These are phyloP conservation scores for Cordyceps cicadae DNA, from an alignment of 2,329 filamentous ascomycete genomes.

Conservation along the genomic window DNA sequence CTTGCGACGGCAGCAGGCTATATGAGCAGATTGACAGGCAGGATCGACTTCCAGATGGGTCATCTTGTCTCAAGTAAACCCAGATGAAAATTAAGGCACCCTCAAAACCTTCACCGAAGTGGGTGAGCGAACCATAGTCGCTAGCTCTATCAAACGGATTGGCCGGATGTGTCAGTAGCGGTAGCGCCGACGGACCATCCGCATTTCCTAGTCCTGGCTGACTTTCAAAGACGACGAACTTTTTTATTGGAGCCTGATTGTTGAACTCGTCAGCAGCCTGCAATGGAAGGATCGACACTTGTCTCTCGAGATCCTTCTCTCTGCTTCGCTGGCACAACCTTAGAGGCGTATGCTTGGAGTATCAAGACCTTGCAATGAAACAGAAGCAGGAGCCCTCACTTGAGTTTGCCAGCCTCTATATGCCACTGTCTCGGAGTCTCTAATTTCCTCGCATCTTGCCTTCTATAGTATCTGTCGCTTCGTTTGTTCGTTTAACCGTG, in stretches of 20 bases:
- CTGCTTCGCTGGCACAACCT: neutral
- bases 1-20: neutral
- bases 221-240: neutral
- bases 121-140: neutral
- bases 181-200: constrained; percentile 5
- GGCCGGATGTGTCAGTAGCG: neutral
- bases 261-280: neutral
- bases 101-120: neutral
- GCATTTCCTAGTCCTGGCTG: neutral
- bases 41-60: neutral
- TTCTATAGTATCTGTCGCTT: neutral
- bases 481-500: neutral
- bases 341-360: neutral
- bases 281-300: neutral
- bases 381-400: neutral
- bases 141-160: neutral
- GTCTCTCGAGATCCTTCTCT: constrained; percentile 1
- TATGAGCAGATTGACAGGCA: neutral
- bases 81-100: neutral
- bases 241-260: neutral
- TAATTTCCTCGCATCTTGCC: neutral
- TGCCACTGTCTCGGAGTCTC: neutral
- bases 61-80: neutral
- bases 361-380: neutral
- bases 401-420: neutral